Evolutionary conservation across 2,329 filamentous ascomycete species (phyloP).

Genomic region (Helminthosporium solani): DNA sequence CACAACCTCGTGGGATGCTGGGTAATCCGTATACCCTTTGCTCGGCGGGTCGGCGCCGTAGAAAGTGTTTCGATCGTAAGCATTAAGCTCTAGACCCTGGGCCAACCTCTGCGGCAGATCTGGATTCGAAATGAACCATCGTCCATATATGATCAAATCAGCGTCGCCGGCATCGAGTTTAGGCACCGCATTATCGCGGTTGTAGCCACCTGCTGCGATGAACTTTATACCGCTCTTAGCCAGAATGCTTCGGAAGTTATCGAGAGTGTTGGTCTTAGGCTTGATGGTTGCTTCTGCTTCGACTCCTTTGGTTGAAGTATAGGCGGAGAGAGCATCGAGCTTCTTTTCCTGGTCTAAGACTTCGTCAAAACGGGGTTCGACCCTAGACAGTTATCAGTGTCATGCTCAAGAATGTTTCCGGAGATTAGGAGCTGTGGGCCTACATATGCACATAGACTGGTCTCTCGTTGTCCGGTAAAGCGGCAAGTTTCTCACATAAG

Average conservation of each 20-base stretch:
- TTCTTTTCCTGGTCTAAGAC: constrained; percentile 41
- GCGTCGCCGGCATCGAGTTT: constrained; percentile 47
- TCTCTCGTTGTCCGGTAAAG: constrained; percentile 27
- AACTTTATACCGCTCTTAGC: constrained; percentile 52
- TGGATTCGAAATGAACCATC: constrained; percentile 53
- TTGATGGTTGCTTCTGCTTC: constrained; percentile 37
- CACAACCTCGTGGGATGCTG: too few species aligned
- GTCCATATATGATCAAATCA: constrained; percentile 50
- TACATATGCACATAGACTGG: constrained; percentile 41
- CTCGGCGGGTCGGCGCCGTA: constrained; percentile 40
- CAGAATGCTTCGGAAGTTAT: constrained; percentile 51
- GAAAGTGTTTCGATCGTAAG: constrained; percentile 50
- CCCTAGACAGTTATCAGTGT: constrained; percentile 21
- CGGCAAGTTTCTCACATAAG: constrained; percentile 45
- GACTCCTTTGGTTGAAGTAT: constrained; percentile 32
- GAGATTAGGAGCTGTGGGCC: constrained; percentile 7
- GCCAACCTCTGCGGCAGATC: constrained; percentile 50
- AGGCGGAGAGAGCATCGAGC: constrained; percentile 41
- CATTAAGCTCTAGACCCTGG: constrained; percentile 46
- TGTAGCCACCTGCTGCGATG: constrained; percentile 58
- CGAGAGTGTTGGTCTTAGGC: constrained; percentile 28
- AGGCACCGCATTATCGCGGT: constrained; percentile 53
- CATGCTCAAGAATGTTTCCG: not conserved
- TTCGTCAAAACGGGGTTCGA: constrained; percentile 42
- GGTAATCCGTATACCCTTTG: constrained; percentile 47